Conservation (phyloP, 257 asterid genomes). For the Oldenlandia corymbosa region DNA sequence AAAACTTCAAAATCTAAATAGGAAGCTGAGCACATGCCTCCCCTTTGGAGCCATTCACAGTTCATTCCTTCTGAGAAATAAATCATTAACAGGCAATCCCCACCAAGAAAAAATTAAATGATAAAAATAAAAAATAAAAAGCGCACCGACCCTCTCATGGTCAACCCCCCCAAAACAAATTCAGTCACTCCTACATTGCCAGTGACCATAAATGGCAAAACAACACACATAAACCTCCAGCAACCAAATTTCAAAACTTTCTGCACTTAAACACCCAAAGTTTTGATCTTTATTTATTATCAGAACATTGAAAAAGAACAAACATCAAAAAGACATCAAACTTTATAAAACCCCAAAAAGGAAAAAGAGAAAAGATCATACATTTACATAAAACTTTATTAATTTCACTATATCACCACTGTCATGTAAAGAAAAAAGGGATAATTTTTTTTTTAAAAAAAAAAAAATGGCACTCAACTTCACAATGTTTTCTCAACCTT, state of each 20-base stretch:
- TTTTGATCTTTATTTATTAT: background rate
- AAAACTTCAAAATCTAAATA: conserved; percentile 31
- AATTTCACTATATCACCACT: background rate
- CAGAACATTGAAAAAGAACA: background rate
- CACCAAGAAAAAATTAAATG: conserved; percentile 1
- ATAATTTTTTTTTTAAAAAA: background rate
- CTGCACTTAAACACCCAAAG: conserved; percentile 1
- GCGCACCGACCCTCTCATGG: conserved; percentile 9
- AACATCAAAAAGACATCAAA: background rate
- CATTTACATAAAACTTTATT: background rate
- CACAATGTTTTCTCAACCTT: background rate
- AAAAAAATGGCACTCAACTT: background rate
- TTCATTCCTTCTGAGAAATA: conserved; percentile 26
- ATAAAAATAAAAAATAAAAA: conserved; percentile 3
- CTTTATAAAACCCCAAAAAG: conserved; percentile 6
- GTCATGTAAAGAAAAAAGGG: too few relatives aligned
- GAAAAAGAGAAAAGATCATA: background rate
- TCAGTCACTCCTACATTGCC: conserved; percentile 16
- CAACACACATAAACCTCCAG: background rate
- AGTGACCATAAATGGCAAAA: conserved; percentile 8
- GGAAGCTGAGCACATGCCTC: conserved; percentile 40
- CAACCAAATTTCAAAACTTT: conserved; percentile 10
- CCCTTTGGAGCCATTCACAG: conserved; percentile 32
- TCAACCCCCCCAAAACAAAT: conserved; percentile 8
- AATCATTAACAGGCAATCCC: conserved; percentile 24